Conservation (phyloP, 2,329 filamentous ascomycete species). For the Colletotrichum falcatum region DNA sequence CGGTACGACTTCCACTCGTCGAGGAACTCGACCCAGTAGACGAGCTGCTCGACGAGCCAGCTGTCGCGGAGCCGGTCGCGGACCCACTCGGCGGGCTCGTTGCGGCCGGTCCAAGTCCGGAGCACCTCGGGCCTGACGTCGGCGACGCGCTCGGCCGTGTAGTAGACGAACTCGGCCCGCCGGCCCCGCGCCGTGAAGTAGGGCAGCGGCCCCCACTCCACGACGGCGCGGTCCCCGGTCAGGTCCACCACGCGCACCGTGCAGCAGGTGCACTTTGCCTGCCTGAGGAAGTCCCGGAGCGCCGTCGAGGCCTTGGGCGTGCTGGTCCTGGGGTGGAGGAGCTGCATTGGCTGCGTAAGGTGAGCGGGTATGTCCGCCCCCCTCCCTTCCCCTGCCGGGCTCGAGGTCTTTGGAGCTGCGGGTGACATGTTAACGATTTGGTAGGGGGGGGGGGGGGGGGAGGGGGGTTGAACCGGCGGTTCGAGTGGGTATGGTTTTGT, state of each 20-base stretch:
- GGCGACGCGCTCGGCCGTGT: conserved; percentile 35
- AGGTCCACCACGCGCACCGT: conserved; percentile 40
- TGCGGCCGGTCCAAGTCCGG: conserved; percentile 4
- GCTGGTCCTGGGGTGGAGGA: conserved; percentile 40
- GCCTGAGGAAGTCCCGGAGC: conserved; percentile 36
- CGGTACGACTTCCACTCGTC: conserved; percentile 42
- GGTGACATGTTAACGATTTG: conserved; percentile 12
- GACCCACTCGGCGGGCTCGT: conserved; percentile 31
- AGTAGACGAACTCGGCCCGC: conserved; percentile 39
- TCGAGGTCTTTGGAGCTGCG: conserved; percentile 9
- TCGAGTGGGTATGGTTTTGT: not conserved
- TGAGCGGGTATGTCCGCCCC: not conserved
- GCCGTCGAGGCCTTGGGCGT: conserved; percentile 36
- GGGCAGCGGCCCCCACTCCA: conserved; percentile 40
- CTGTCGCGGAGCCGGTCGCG: conserved; percentile 39
- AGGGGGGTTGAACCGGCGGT: not conserved
- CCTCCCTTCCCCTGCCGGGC: not conserved
- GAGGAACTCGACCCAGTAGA: conserved; percentile 42
- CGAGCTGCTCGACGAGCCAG: conserved; percentile 43
- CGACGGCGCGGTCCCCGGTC: conserved; percentile 37
- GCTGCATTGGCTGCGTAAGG: conserved; percentile 29
- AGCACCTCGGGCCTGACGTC: conserved; percentile 40
- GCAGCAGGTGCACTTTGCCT: conserved; percentile 39
- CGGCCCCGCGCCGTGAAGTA: conserved; percentile 41
- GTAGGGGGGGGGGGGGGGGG: too few relatives aligned